Evolutionary conservation across 2,329 filamentous ascomycete species (phyloP).

Genomic region (Cercospora sp.): DNA sequence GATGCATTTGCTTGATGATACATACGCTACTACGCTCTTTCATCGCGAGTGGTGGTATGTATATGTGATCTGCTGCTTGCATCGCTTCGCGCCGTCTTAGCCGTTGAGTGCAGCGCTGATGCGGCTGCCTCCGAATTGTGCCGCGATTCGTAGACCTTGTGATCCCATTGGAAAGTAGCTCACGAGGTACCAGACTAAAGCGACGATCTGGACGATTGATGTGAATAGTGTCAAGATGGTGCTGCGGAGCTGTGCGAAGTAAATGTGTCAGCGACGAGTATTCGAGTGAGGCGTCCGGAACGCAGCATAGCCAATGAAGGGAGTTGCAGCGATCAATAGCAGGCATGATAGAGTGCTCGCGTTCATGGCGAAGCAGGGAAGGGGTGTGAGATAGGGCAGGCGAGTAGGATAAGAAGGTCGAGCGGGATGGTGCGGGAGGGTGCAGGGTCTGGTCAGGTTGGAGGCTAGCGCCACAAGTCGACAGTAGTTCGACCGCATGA

Average conservation of each 20-base stretch:
- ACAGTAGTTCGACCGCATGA: slow-evolving; percentile 27
- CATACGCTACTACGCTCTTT: slow-evolving; percentile 12
- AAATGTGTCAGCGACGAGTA: slow-evolving; percentile 19
- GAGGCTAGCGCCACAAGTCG: slow-evolving; percentile 18
- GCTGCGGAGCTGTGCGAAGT: slow-evolving; percentile 66
- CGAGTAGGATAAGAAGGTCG: slow-evolving; percentile 17
- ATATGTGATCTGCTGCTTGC: not conserved
- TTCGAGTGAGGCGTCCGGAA: not conserved
- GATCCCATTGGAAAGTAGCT: slow-evolving; percentile 98
- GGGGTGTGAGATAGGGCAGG: slow-evolving; percentile 22
- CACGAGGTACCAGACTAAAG: slow-evolving; percentile 87
- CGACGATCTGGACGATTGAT: slow-evolving; percentile 78
- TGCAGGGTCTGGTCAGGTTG: slow-evolving; percentile 18
- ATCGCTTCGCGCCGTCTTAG: slow-evolving; percentile 6
- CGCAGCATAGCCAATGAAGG: not conserved
- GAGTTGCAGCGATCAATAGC: slow-evolving; percentile 9
- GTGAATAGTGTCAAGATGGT: slow-evolving; percentile 83
- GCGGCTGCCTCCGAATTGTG: slow-evolving; percentile 79
- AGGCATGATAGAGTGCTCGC: not conserved
- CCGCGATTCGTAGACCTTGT: slow-evolving; percentile 80
- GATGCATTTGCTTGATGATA: slow-evolving; percentile 11
- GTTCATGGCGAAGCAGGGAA: slow-evolving; percentile 5
- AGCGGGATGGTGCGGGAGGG: slow-evolving; percentile 18
- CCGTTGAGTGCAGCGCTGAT: slow-evolving; percentile 63
- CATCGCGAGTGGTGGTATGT: not conserved